Base-by-base conservation (phyloP, 2,329 filamentous ascomycete species). In the Trichocomaceae sp. region DNA sequence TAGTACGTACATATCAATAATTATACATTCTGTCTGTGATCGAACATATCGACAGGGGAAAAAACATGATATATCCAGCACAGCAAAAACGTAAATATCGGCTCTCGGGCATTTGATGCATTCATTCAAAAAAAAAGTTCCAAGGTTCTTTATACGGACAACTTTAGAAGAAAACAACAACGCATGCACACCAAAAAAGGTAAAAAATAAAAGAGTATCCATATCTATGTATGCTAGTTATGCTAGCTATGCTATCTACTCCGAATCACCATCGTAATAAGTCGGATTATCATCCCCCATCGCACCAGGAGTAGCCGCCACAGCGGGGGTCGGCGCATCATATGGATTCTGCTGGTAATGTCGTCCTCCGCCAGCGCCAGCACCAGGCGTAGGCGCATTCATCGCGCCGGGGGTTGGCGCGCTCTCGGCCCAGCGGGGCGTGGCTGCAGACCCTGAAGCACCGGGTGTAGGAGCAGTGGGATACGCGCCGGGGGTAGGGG, bases 391-490 rank as follows among this genome's bases (percentile, higher is more conserved):
- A 9, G 74, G 73, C 2, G 73, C 74, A 54, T 66, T 71, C 56
- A 75, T 72, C 33, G 74, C 75, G 23, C 72, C 75, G 12, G 77
- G 76, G 1, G 74, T 76, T 9, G 74, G 73, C 5, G 73, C 73
- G 55, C 64, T 72, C 45, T 75, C 70, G 13, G 74, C 73, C 71
- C 71, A 74, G 22, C 62, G 74, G 61, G 66, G 77, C 47, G 78
- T 81, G n/a, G 82, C 82, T 49, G 79, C 82, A 10, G 78, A 74
- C 13, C 81, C 83, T 50, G 79, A 83, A 0, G 83, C 84, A 23
- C 82, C 84, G 0, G 87, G 87, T 0, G 87, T 90, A 0, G 86
- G 85, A 15, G 86, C 87, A 35, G 62, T 60, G 13, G 63, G 67
- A 47, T 72, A 55, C 74, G 80, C 47, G 71, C 83, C 83, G 1